Percentiles rank a stretch among this genome's conserved stretches.
Evolutionary conservation across 176 grass and related monocot species (phyloP).

Genomic region (Lolium perenne): DNA sequence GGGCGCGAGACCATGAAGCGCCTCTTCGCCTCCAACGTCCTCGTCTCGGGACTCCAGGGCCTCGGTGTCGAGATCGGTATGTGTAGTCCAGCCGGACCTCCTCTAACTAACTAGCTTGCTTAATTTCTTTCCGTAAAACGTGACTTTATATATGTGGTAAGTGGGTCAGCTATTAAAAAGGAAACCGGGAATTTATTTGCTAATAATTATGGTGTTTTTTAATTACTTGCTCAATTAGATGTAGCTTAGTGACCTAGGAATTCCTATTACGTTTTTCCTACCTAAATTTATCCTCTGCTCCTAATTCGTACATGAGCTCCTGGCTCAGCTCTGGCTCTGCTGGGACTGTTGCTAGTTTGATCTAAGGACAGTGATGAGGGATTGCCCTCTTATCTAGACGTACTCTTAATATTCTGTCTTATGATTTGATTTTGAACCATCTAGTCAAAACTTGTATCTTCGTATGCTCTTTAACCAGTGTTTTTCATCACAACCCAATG

Average conservation of each 20-base stretch:
- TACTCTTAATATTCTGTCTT: neutral
- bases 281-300: neutral
- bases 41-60: conserved; percentile 82
- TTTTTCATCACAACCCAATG: neutral
- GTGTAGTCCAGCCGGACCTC: neutral
- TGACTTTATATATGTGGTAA: neutral
- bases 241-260: neutral
- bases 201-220: neutral
- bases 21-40: conserved; percentile 85
- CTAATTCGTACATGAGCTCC: neutral
- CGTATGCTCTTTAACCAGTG: neutral
- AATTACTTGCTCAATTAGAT: neutral
- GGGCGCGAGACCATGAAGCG: conserved; percentile 91
- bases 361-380: neutral
- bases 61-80: conserved; percentile 82
- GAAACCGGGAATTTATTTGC: neutral
- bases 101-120: neutral
- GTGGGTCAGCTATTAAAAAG: neutral
- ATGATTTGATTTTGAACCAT: neutral
- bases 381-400: neutral
- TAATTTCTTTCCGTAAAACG: neutral
- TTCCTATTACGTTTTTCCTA: neutral
- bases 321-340: neutral
- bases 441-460: neutral
- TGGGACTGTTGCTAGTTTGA: neutral